These are phyloP conservation scores for Cutaneotrichosporon sp. DNA, from an alignment of 1,284 basidiomycete genomes.

Conservation along the genomic window DNA sequence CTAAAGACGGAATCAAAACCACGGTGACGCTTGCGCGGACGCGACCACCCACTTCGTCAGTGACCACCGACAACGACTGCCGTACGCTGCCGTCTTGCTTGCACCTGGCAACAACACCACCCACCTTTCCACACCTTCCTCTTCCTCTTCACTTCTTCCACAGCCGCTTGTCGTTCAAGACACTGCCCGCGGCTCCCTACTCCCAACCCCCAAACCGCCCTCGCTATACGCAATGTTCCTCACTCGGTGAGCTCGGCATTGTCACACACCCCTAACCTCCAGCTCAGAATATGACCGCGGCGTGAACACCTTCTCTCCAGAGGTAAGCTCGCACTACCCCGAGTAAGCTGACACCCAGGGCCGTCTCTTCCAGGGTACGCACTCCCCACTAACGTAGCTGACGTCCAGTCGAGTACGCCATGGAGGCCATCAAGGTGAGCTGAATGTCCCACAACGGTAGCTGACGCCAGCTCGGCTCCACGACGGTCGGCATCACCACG, in stretches of 20 bases:
- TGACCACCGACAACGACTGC: background rate
- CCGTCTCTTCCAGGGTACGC: slow-evolving; percentile 57
- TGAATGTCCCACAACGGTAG: background rate
- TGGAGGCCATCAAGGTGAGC: slow-evolving; percentile 92
- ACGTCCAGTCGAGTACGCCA: slow-evolving; percentile 90
- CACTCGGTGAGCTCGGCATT: slow-evolving; percentile 41
- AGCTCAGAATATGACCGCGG: slow-evolving; percentile 72
- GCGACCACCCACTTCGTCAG: slow-evolving; percentile 8
- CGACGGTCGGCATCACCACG: slow-evolving; percentile 90
- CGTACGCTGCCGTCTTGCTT: too few relatives aligned
- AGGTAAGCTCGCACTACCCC: slow-evolving; percentile 60
- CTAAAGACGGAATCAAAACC: background rate
- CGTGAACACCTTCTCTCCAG: slow-evolving; percentile 98
- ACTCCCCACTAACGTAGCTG: slow-evolving; percentile 10
- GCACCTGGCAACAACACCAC: background rate
- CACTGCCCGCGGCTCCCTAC: background rate
- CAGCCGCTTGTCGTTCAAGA: background rate
- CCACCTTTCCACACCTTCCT: background rate
- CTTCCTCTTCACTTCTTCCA: background rate
- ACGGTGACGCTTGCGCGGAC: slow-evolving; percentile 16
- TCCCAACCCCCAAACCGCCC: too few relatives aligned
- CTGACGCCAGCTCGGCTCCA: slow-evolving; percentile 80
- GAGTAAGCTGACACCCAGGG: slow-evolving; percentile 42
- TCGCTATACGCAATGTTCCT: slow-evolving; percentile 54
- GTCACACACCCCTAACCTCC: slow-evolving; percentile 10